These are phyloP conservation scores for Chalara sp. DNA, from an alignment of 2,329 filamentous ascomycete genomes.

Conservation along the genomic window DNA sequence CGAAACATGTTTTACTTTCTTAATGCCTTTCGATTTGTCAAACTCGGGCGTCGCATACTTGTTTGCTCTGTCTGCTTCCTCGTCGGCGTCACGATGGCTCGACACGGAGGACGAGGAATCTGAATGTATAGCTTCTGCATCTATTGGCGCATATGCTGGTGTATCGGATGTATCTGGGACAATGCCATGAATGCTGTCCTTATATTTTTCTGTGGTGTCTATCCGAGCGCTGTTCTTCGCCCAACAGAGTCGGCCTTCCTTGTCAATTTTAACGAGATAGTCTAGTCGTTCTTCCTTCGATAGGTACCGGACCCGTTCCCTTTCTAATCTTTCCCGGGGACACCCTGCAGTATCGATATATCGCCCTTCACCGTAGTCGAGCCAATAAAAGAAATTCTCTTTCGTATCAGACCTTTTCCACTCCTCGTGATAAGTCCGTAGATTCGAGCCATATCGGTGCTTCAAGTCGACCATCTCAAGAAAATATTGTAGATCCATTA, in stretches of 20 bases:
- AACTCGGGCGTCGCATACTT: slow-evolving; percentile 61
- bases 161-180: slow-evolving; percentile 55
- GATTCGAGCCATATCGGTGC: slow-evolving; percentile 79
- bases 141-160: slow-evolving; percentile 38
- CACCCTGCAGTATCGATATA: slow-evolving; percentile 64
- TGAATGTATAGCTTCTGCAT: slow-evolving; percentile 17
- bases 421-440: slow-evolving; percentile 73
- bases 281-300: slow-evolving; percentile 73
- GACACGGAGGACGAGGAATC: slow-evolving; percentile 17
- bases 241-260: slow-evolving; percentile 73
- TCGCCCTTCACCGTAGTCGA: slow-evolving; percentile 74
- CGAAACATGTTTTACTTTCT: slow-evolving; percentile 60
- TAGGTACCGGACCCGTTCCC: slow-evolving; percentile 77
- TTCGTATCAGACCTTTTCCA: slow-evolving; percentile 74
- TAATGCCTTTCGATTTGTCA: slow-evolving; percentile 51
- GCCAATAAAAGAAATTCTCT: slow-evolving; percentile 93
- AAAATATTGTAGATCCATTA: slow-evolving; percentile 83
- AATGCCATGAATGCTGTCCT: slow-evolving; percentile 72
- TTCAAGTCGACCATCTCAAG: slow-evolving; percentile 78
- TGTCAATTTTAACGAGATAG: slow-evolving; percentile 73
- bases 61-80: slow-evolving; percentile 50
- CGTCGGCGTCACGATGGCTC: slow-evolving; percentile 26
- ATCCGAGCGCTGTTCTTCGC: slow-evolving; percentile 75
- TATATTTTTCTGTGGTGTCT: slow-evolving; percentile 68
- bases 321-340: slow-evolving; percentile 66